phyloP scores from a whole-genome alignment of 352 stramenopile species.

The Blastocystis sp. region DNA sequence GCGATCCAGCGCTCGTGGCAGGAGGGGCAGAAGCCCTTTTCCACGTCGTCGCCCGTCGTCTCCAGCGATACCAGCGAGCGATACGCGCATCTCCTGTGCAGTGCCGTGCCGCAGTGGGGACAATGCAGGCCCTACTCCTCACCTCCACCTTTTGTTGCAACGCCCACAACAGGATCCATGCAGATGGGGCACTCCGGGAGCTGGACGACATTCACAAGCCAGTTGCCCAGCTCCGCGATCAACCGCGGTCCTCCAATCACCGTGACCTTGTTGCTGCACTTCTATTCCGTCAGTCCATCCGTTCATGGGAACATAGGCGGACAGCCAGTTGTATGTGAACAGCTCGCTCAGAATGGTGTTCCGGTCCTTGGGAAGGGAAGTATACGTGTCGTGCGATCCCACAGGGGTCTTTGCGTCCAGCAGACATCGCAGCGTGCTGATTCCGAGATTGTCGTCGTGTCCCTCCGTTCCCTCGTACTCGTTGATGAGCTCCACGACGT shows the following conservation, averaged over 20 bases:
- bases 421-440: background rate
- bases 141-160: background rate
- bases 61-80: background rate
- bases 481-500: background rate
- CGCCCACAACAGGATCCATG: slow-evolving; percentile 53
- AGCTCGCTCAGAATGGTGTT: background rate
- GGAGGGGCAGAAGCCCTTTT: slow-evolving; percentile 14
- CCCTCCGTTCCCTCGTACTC: background rate
- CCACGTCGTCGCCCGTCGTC: background rate
- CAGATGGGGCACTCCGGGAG: slow-evolving; percentile 28
- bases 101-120: slow-evolving; percentile 17
- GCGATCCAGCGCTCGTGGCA: slow-evolving; percentile 18
- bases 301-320: background rate
- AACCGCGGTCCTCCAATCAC: slow-evolving; percentile 28
- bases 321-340: slow-evolving; percentile 12
- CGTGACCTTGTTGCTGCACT: background rate
- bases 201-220: slow-evolving; percentile 7
- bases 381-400: background rate
- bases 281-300: background rate
- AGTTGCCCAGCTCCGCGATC: slow-evolving; percentile 24
- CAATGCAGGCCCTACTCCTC: slow-evolving; percentile 11
- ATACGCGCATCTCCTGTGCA: slow-evolving; percentile 22
- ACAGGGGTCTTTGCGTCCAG: background rate
- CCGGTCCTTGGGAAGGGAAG: background rate
- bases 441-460: background rate